Evolutionary conservation across 108 stramenopile genomes (phyloP), one percentile per base, ranked within the genome.

Genomic region (Skeletonema menzelii): DNA sequence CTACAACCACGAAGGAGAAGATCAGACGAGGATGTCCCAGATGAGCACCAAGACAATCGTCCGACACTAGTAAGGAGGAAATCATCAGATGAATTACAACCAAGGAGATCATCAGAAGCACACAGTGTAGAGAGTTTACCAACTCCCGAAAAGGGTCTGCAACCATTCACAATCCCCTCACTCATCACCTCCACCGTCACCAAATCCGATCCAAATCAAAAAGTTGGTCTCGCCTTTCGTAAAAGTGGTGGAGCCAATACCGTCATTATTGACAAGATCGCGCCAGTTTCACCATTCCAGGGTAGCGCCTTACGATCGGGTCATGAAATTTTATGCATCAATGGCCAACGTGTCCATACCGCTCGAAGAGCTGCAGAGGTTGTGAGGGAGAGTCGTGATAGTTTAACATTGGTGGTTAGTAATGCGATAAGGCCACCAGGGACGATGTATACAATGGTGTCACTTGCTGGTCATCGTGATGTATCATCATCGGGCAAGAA

Each of bases 291-390:
- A 6, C 44, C 60, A 31, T 70, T 70, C 24, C 65, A 70, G 31
- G 77, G 77, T 8, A 59, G 59, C 0, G 59, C 13, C 31, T 59
- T 78, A 26, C 46, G 53, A 26, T 0, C 70, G 7, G 77, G 77
- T 19, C 70, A 71, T 57, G 77, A 78, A 62, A 67, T 65, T 40
- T 67, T 78, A 37, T 60, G 46, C 4, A 71, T 78, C 38, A 78
- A 78, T 27, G 64, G 59, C 3, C 65, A 67, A 60, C 58, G 77
- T 17, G 26, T 78, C 7, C 53, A 59, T 26, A 78, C 70, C 65
- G 77, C 77, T n/a, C 42, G 77, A 56, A 59, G 65, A 53, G 77
- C 77, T 24, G 77, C 77, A 0, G 77, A 78, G 26, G 47, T 78
- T 67, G 70, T 71, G 12, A 70, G 70, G 28, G 77, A 78, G 26